phyloP scores from a whole-genome alignment of 768 basidiomycete species.

The Lactarius hatsudake region DNA sequence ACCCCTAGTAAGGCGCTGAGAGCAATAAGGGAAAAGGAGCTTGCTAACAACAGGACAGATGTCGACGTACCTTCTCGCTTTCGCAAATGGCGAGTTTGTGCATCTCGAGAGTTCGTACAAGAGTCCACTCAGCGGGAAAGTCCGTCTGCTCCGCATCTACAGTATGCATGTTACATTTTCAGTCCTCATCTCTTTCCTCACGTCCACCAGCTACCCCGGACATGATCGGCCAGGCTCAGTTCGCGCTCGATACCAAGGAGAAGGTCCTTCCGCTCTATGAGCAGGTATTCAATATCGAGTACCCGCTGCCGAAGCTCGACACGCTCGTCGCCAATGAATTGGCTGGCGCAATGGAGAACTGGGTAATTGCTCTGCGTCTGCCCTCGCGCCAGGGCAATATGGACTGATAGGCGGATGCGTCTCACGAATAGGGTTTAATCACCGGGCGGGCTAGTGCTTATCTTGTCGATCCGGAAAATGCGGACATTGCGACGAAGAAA shows the following conservation, averaged over 20 bases:
- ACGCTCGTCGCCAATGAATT: constrained; percentile 90
- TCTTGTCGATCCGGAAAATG: constrained; percentile 70
- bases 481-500: constrained; percentile 72
- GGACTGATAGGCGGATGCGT: background rate
- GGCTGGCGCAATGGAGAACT: constrained; percentile 91
- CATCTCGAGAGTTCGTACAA: constrained; percentile 71
- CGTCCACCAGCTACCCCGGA: constrained; percentile 64
- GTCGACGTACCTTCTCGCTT: constrained; percentile 89
- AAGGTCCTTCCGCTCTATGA: constrained; percentile 87
- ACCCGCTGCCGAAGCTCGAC: constrained; percentile 91
- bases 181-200: constrained; percentile 7
- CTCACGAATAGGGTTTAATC: constrained; percentile 60
- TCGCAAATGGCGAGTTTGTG: constrained; percentile 77
- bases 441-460: constrained; percentile 83
- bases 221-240: constrained; percentile 77
- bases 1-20: constrained; percentile 49
- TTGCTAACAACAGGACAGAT: constrained; percentile 40
- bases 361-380: constrained; percentile 40
- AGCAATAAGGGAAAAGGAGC: background rate
- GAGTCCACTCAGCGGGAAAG: constrained; percentile 77
- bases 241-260: constrained; percentile 84
- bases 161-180: constrained; percentile 39
- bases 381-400: background rate
- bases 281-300: constrained; percentile 86
- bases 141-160: constrained; percentile 82